Evolutionary conservation across 2,329 filamentous ascomycete species (phyloP), one percentile per base, ranked within the genome.

Genomic region (Trichoderma sp.): DNA sequence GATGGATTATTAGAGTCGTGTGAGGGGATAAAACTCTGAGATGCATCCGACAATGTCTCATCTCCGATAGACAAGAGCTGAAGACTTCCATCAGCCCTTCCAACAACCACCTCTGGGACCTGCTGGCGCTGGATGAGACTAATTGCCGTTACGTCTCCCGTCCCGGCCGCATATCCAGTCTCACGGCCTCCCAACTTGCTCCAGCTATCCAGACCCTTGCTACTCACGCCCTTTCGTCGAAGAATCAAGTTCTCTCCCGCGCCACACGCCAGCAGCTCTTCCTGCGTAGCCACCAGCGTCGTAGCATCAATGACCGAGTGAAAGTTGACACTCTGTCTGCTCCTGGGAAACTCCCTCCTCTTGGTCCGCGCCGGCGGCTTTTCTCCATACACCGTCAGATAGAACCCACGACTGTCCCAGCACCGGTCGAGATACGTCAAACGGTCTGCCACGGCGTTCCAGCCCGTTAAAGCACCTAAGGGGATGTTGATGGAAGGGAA

Each of bases 161-260:
- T 82, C 0, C 86, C 86, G 1, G 83, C 77, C 15, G 73, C 70
- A 73, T 85, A 85, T 0, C 83, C 85, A 7, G 76, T 72, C 1
- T 78, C 73, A 14, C 78, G 76, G 1, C 87, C 87, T 51, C 79
- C 75, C 1, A 83, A 73, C 11, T 77, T 77, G 7, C 79, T 76
- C 85, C 85, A 87, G 1, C 73, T 58, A 71, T 77, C 77, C 24
- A 26, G 63, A 30, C 57, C 64, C 70, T 47, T 74, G 4, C 73
- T 77, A 6, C 75, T 74, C 12, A 75, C 78, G 15, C 79, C 76
- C 24, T 83, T 82, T 30, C 81, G 78, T 26, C 85, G 79, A 3
- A 84, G 82, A 6, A 87, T 78, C 32, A 89, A 76, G 30, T 88
- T 82, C 77, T 88, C 86, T 0, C 87, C 87, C 0, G 83, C 84